Evolutionary conservation across 306 rosid species (phyloP), one percentile per base, ranked within the genome.

Genomic region (Quercus rubra): DNA sequence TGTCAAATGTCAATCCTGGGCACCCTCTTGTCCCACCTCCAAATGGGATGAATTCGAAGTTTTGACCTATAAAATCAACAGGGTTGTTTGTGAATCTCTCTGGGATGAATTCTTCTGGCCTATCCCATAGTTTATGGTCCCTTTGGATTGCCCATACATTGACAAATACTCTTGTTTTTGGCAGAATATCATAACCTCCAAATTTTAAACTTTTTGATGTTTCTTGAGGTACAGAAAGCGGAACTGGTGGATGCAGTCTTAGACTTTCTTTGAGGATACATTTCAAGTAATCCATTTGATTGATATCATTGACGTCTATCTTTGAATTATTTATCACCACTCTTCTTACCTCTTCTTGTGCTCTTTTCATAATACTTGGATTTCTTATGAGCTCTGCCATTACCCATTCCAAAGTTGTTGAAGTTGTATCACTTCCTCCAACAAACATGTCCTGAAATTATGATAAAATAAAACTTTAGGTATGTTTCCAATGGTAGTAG

Each of bases 91-190:
- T 70, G 3, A 86, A 86, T 55, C 89, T 83, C 69, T 86, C 81
- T 0, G 83, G 86, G 3, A 79, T 0, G 25, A 83, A 86, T 49
- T 80, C 83, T 2, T 77, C 74, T 1, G 89, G 82, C 2, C 2
- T 74, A 2, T 77, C 82, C 87, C 89, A 86, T 0, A 49, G 21
- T 10, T 25, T 18, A 2, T 81, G 82, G 46, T 83, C 85, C 38
- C 79, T 83, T 4, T 86, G 89, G 1, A 86, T 63, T 0, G 77
- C 77, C 74, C 74, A 86, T 5, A 28, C 73, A 20, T 80, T 86
- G 33, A 86, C 49, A n/a, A 56, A 23, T 0, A 86, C 81, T 1
- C 17, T 59, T 4, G 87, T 78, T 78, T 81, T 78, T 0, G 73
- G 25, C 0, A 63, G 84, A 61, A 83, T 64, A 1, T 58, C 18